Conservation (phyloP, 2,329 filamentous ascomycete genomes). For the Clarireedia sp. region DNA sequence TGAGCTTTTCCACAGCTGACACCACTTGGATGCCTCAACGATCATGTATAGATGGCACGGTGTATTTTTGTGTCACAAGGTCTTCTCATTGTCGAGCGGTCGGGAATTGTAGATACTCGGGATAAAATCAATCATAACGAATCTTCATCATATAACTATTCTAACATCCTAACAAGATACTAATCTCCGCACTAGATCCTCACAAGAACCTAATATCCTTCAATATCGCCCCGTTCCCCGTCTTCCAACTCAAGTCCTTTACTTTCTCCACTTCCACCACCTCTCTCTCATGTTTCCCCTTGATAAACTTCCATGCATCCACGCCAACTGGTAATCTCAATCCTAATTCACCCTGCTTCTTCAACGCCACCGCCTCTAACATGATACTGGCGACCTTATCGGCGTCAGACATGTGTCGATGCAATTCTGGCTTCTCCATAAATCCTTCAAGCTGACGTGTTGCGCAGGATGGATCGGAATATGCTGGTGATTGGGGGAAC, state of each 20-base stretch:
- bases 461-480: constrained; percentile 23
- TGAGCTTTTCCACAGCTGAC: too few species aligned
- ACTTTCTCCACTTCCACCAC: neutral
- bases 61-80: too few species aligned
- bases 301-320: constrained; percentile 19
- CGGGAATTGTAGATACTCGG: too few species aligned
- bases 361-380: constrained; percentile 1
- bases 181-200: too few species aligned
- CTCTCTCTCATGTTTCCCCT: constrained; percentile 2
- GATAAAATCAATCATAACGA: too few species aligned
- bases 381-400: constrained; percentile 11
- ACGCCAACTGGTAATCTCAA: constrained; percentile 15
- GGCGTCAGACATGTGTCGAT: constrained; percentile 7
- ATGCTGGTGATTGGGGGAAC: constrained; percentile 14
- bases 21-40: too few species aligned
- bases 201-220: neutral
- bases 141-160: too few species aligned
- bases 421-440: neutral
- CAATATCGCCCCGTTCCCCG: neutral
- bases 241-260: neutral
- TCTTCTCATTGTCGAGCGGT: too few species aligned
- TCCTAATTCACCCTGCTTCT: constrained; percentile 14
- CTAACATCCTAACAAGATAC: too few species aligned
- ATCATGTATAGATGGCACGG: too few species aligned
- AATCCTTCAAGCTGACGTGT: constrained; percentile 17